These are phyloP conservation scores for Ulmus americana DNA, from an alignment of 331 rosid species.

Conservation along the genomic window DNA sequence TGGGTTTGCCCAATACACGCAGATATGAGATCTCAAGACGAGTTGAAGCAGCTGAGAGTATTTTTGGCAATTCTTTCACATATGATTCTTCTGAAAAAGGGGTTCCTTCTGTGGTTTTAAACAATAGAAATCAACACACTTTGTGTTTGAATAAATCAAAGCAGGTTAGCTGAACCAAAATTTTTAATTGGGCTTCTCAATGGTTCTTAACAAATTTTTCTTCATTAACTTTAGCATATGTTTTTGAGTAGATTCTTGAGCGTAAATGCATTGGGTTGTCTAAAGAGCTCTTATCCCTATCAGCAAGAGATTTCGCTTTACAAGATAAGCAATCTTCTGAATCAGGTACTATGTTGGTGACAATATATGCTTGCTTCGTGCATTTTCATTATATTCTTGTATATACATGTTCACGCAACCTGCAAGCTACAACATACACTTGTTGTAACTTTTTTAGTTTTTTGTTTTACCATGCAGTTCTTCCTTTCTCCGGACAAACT, in stretches of 20 bases:
- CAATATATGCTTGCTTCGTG: not conserved
- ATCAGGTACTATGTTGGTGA: slow-evolving; percentile 14
- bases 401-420: no score
- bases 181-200: not conserved
- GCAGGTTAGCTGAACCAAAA: slow-evolving; percentile 18
- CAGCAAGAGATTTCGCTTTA: slow-evolving; percentile 5
- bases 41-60: slow-evolving; percentile 4
- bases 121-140: slow-evolving; percentile 1
- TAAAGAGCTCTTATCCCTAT: slow-evolving; percentile 6
- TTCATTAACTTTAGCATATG: not conserved
- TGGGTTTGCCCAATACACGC: not conserved
- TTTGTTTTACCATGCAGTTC: slow-evolving; percentile 8
- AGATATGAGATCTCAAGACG: not conserved
- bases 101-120: not conserved
- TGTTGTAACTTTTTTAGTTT: no score
- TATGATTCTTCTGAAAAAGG: not conserved
- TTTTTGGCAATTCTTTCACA: not conserved
- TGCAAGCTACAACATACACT: no score
- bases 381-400: not conserved
- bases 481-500: not conserved
- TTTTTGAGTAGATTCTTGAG: slow-evolving; percentile 18
- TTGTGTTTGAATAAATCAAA: not conserved
- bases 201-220: not conserved
- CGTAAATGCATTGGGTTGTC: not conserved
- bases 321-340: not conserved